Conservation (phyloP, 257 asterid genomes). For the Lithospermum erythrorhizon region DNA sequence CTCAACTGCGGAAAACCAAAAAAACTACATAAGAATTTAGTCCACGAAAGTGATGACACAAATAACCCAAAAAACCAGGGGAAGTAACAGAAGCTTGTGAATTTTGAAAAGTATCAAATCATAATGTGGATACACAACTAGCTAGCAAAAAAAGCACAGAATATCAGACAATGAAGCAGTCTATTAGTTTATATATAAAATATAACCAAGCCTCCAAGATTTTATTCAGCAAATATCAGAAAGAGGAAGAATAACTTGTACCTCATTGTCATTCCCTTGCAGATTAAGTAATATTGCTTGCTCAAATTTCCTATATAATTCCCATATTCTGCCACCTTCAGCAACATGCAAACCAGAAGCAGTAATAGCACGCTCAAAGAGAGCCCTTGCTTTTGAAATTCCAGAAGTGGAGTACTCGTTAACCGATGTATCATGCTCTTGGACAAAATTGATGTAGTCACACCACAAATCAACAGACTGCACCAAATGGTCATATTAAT, state of each 20-base stretch:
- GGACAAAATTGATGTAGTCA: conserved; percentile 72
- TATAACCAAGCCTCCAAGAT: too few relatives aligned
- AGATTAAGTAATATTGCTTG: conserved; percentile 51
- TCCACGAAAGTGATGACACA: too few relatives aligned
- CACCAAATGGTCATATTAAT: conserved; percentile 13
- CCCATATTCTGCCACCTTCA: conserved; percentile 86
- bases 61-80: too few relatives aligned
- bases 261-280: conserved; percentile 51
- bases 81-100: too few relatives aligned
- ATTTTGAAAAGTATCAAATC: too few relatives aligned
- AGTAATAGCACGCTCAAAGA: conserved; percentile 85
- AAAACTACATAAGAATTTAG: not conserved
- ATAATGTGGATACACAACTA: too few relatives aligned
- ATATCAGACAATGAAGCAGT: too few relatives aligned
- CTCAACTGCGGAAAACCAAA: conserved; percentile 38
- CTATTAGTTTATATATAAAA: too few relatives aligned
- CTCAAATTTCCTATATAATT: conserved; percentile 71
- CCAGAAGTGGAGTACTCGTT: conserved; percentile 50
- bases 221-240: too few relatives aligned
- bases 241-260: conserved; percentile 17
- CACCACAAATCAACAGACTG: conserved; percentile 94
- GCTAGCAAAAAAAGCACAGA: too few relatives aligned
- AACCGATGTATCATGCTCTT: conserved; percentile 57
- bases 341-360: conserved; percentile 80
- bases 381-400: conserved; percentile 60